A percentile compares a stretch with the other conserved stretches of the same genome.
These are phyloP conservation scores for Allium cepa DNA, from an alignment of 106 monocot genomes.

Conservation along the genomic window DNA sequence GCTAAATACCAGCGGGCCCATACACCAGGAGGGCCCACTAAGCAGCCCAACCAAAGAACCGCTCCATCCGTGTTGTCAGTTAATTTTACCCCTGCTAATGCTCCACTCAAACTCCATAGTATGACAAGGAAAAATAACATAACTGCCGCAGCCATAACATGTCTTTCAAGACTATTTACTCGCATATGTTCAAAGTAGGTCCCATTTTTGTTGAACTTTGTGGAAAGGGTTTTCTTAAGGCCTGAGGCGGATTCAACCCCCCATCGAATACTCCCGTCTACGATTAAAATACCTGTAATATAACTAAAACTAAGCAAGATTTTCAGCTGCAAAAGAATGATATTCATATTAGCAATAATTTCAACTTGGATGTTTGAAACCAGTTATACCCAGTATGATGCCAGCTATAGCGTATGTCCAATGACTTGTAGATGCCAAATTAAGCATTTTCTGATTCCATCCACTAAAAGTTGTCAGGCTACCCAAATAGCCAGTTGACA, in stretches of 20 bases:
- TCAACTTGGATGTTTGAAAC: neutral
- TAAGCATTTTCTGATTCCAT: conserved; percentile 95
- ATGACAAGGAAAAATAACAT: conserved; percentile 24
- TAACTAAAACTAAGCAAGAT: neutral
- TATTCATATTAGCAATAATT: neutral
- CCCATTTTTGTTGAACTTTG: conserved; percentile 8
- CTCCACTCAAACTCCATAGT: conserved; percentile 50
- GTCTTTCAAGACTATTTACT: conserved; percentile 24
- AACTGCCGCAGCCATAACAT: conserved; percentile 17
- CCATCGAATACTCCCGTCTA: conserved; percentile 48
- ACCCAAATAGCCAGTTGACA: conserved; percentile 87
- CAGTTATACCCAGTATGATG: conserved; percentile 54
- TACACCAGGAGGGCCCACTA: conserved; percentile 70
- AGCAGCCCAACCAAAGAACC: conserved; percentile 71
- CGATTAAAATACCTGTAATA: conserved; percentile 54
- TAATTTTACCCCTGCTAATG: conserved; percentile 20
- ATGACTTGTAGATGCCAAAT: conserved; percentile 50
- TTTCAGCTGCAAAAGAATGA: neutral
- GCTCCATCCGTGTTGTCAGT: conserved; percentile 19
- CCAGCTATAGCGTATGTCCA: conserved; percentile 71
- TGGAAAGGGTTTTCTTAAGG: conserved; percentile 22
- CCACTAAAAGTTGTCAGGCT: conserved; percentile 99
- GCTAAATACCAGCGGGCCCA: conserved; percentile 89
- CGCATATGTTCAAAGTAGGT: conserved; percentile 20
- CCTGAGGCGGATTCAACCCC: conserved; percentile 55